phyloP scores from a whole-genome alignment of 2,329 filamentous ascomycete species.

The Leptographium galeiforme region DNA sequence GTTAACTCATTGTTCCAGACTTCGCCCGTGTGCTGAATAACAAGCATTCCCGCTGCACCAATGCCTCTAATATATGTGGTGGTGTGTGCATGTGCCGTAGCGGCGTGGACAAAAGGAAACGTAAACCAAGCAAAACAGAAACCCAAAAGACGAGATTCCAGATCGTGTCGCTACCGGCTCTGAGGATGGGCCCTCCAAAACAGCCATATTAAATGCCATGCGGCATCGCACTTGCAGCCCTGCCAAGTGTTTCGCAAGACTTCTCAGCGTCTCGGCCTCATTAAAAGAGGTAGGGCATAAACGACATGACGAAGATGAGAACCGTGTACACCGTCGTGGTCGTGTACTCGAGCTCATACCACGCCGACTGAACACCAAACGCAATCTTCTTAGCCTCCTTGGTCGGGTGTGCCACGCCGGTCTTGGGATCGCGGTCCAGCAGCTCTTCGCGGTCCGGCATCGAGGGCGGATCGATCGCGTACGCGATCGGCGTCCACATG shows the following conservation, averaged over 20 bases:
- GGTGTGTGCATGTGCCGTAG: not conserved
- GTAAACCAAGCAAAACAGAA: not conserved
- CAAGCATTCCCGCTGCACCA: conserved; percentile 1
- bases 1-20: not conserved
- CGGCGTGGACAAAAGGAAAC: not conserved
- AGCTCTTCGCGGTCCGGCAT: conserved; percentile 46
- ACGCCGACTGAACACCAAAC: conserved; percentile 38
- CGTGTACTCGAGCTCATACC: conserved; percentile 43
- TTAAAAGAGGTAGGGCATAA: conserved; percentile 2
- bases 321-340: conserved; percentile 35
- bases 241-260: too few species aligned
- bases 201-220: not conserved
- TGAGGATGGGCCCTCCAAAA: not conserved
- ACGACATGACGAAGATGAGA: conserved; percentile 30
- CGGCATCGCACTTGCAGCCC: not conserved
- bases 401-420: conserved; percentile 35
- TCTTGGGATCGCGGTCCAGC: conserved; percentile 39
- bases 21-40: not conserved
- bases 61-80: conserved; percentile 1
- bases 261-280: too few species aligned
- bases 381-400: conserved; percentile 28
- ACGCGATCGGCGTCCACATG: conserved; percentile 44
- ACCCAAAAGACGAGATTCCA: not conserved
- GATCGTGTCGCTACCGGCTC: not conserved
- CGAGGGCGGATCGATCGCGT: conserved; percentile 44